phyloP scores from a whole-genome alignment of 306 rosid genomes.

The Dalbergia cochinchinensis region DNA sequence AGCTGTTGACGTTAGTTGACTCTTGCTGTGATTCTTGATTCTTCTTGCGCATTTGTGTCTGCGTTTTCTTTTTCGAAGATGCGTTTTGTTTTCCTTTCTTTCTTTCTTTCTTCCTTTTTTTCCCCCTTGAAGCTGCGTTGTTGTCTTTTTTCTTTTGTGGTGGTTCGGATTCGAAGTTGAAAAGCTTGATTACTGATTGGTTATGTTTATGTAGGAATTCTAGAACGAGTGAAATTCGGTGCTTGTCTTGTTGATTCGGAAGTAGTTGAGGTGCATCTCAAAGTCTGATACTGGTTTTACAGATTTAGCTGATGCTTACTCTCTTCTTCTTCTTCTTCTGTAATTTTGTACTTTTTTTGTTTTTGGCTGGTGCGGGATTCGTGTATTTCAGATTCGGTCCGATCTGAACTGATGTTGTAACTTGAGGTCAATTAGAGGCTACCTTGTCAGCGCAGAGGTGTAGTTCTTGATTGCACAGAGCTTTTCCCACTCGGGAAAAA shows the following conservation, averaged over 20 bases:
- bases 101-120: background rate
- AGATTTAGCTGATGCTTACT: background rate
- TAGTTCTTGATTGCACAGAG: background rate
- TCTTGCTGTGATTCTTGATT: slow-evolving; percentile 22
- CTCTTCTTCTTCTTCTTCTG: background rate
- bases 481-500: background rate
- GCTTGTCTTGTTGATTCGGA: slow-evolving; percentile 21
- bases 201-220: background rate
- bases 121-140: background rate
- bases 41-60: background rate
- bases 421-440: slow-evolving; percentile 22
- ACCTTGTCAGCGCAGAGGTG: background rate
- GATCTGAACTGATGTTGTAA: slow-evolving; percentile 22
- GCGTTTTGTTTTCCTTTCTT: background rate
- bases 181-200: slow-evolving; percentile 36
- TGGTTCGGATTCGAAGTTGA: slow-evolving; percentile 3
- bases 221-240: background rate
- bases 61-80: background rate
- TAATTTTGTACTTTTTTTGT: background rate
- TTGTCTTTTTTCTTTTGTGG: background rate
- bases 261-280: background rate
- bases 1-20: slow-evolving; percentile 5
- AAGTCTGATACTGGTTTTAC: slow-evolving; percentile 9
- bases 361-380: background rate
- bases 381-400: slow-evolving; percentile 25